Evolutionary conservation across 768 basidiomycete species (phyloP).

Genomic region (Gloeopeniophorella convolvens): DNA sequence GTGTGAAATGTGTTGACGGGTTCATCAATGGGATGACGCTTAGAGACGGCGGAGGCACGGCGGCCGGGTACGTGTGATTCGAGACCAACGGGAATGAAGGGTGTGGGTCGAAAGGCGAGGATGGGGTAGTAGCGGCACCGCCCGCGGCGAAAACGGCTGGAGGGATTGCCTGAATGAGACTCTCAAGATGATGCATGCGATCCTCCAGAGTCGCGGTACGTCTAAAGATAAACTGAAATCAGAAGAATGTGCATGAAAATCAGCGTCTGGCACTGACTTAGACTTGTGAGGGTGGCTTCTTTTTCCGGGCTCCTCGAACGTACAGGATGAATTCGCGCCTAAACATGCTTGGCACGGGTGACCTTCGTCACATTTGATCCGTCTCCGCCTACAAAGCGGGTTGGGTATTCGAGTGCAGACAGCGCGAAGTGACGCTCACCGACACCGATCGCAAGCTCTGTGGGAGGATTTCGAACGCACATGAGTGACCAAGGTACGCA

Average conservation of each 20-base stretch:
- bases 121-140: slow-evolving; percentile 32
- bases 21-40: slow-evolving; percentile 75
- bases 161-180: slow-evolving; percentile 78
- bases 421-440: slow-evolving; percentile 42
- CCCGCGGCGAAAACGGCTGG: slow-evolving; percentile 70
- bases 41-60: slow-evolving; percentile 73
- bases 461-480: slow-evolving; percentile 6
- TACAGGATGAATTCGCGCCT: slow-evolving; percentile 75
- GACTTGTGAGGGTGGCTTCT: slow-evolving; percentile 83
- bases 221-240: slow-evolving; percentile 31
- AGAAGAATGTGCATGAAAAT: background rate
- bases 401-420: background rate
- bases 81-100: slow-evolving; percentile 35
- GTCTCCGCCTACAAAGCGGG: slow-evolving; percentile 48
- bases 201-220: slow-evolving; percentile 81
- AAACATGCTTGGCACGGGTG: slow-evolving; percentile 85
- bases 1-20: slow-evolving; percentile 68
- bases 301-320: slow-evolving; percentile 85
- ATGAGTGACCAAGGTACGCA: too few species aligned
- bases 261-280: slow-evolving; percentile 46
- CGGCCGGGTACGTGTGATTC: slow-evolving; percentile 39
- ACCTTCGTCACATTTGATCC: slow-evolving; percentile 86
- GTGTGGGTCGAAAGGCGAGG: slow-evolving; percentile 28
- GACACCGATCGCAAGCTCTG: slow-evolving; percentile 87
- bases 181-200: slow-evolving; percentile 83